These are phyloP conservation scores for Fusarium transvaalense DNA, from an alignment of 2,329 filamentous ascomycete genomes.

Conservation along the genomic window DNA sequence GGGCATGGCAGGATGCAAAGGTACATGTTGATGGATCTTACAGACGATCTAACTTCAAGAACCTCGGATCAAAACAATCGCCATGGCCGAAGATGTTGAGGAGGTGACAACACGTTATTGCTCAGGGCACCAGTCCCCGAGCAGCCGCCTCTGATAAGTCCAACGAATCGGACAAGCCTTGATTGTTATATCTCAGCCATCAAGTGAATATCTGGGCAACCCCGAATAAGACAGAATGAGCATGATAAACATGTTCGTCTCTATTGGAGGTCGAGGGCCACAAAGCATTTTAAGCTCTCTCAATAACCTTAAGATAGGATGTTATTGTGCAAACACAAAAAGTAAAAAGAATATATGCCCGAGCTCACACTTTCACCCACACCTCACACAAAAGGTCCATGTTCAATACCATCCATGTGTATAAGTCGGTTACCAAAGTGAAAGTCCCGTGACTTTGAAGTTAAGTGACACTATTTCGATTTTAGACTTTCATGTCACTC, in stretches of 20 bases:
- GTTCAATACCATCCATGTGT: neutral
- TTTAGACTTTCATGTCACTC: constrained; percentile 1
- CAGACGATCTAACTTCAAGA: neutral
- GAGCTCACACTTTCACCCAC: neutral
- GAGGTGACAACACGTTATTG: neutral
- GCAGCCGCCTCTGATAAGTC: neutral
- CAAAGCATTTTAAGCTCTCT: neutral
- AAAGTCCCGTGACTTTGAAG: neutral
- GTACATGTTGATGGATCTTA: neutral
- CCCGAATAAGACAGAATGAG: neutral
- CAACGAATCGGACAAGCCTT: neutral
- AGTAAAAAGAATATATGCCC: neutral
- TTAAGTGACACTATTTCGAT: constrained; percentile 1
- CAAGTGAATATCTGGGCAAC: neutral
- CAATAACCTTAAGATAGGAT: neutral
- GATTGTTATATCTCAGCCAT: neutral
- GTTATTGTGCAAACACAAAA: neutral
- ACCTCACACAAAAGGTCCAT: neutral
- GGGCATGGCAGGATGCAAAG: neutral
- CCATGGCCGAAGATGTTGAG: neutral
- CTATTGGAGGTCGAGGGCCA: neutral
- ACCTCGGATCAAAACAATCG: too few species aligned
- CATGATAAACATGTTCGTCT: neutral
- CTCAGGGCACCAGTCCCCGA: neutral
- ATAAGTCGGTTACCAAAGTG: neutral